These are phyloP conservation scores for Candida pseudocylindracea DNA, from an alignment of 1,139 yeast genomes.

Conservation along the genomic window DNA sequence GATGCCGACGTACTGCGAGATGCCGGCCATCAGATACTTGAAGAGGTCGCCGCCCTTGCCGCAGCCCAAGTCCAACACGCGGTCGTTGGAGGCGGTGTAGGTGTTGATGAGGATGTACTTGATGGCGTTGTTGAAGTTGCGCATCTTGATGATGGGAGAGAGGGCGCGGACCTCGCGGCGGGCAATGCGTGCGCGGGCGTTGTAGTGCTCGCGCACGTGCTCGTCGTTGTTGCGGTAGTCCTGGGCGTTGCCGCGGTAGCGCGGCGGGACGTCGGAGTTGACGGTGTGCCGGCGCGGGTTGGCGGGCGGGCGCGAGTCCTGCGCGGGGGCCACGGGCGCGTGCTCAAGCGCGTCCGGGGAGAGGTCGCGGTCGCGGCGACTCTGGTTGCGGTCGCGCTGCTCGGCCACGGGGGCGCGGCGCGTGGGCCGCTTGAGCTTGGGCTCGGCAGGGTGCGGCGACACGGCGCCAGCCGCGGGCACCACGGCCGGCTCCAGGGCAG, in stretches of 20 bases:
- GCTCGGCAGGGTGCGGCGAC: no score
- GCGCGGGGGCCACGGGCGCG: no score
- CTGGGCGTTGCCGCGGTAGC: not conserved
- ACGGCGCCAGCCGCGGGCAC: no score
- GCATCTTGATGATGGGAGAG: conserved; percentile 68
- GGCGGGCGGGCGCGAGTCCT: no score
- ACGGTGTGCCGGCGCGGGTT: no score
- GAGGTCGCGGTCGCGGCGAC: no score
- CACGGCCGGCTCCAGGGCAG: no score
- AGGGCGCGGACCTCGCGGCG: conserved; percentile 36
- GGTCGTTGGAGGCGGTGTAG: conserved; percentile 8
- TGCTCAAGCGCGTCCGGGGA: no score
- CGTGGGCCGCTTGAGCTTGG: no score
- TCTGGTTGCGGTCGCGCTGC: no score
- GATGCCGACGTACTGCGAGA: conserved; percentile 66
- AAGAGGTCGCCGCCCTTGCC: conserved; percentile 96
- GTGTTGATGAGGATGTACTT: conserved; percentile 71
- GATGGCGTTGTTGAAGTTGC: conserved; percentile 82
- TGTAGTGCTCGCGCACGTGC: conserved; percentile 65
- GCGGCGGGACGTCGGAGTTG: no score
- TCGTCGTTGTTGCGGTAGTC: conserved; percentile 19
- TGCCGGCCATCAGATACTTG: conserved; percentile 61
- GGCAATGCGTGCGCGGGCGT: conserved; percentile 57
- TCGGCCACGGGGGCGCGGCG: no score
- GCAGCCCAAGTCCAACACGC: conserved; percentile 66